Conservation (phyloP, 1,284 basidiomycete genomes). For the Ganoderma leucocontextum region DNA sequence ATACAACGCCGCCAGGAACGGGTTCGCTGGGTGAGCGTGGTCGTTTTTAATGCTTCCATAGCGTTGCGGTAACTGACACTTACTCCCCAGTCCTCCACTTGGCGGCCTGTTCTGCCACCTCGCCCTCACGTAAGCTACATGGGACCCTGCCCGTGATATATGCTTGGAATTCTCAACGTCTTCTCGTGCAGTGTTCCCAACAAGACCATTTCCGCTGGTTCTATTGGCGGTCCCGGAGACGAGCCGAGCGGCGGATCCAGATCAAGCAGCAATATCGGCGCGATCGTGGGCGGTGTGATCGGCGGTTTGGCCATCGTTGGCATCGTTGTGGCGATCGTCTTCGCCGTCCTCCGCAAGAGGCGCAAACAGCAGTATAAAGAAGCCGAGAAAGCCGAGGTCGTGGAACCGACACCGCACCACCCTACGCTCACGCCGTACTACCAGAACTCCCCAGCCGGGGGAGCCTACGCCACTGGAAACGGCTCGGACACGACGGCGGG, state of each 20-base stretch:
- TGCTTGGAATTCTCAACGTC: neutral
- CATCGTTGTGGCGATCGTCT: constrained; percentile 12
- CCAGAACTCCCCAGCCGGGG: neutral
- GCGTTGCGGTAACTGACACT: neutral
- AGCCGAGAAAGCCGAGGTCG: constrained; percentile 13
- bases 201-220: constrained; percentile 23
- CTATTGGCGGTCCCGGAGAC: neutral
- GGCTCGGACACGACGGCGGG: constrained; percentile 2
- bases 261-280: constrained; percentile 14
- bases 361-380: constrained; percentile 3
- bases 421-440: constrained; percentile 22
- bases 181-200: constrained; percentile 26
- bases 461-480: neutral
- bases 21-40: constrained; percentile 32
- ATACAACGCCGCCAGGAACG: constrained; percentile 28
- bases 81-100: constrained; percentile 27
- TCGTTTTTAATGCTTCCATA: neutral
- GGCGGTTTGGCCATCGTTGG: constrained; percentile 28
- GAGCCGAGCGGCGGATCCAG: neutral
- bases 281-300: constrained; percentile 32
- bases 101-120: constrained; percentile 36
- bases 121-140: constrained; percentile 32
- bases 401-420: constrained; percentile 12
- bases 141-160: neutral
- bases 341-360: constrained; percentile 19